Percentiles rank a stretch among this genome's conserved stretches.
phyloP scores from a whole-genome alignment of 1,139 yeast species.

The Candida neerlandica region DNA sequence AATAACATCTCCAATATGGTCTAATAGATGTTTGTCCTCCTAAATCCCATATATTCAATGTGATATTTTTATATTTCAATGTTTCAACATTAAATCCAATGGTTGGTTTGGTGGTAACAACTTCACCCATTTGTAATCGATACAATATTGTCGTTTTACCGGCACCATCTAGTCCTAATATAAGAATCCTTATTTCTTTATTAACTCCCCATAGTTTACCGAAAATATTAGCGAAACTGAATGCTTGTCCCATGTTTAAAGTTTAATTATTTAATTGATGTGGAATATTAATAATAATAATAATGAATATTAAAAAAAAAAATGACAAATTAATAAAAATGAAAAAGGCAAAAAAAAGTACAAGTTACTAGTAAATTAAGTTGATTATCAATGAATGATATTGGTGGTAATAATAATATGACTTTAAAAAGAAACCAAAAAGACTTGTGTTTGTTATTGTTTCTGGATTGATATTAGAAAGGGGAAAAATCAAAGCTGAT shows the following conservation, averaged over 20 bases:
- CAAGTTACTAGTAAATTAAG: neutral
- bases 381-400: too few relatives aligned
- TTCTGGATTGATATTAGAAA: too few relatives aligned
- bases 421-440: too few relatives aligned
- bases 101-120: slow-evolving; percentile 91
- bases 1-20: slow-evolving; percentile 98
- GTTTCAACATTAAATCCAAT: slow-evolving; percentile 98
- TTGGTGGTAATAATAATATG: too few relatives aligned
- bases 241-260: slow-evolving; percentile 72
- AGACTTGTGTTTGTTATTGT: too few relatives aligned
- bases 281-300: neutral
- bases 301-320: neutral
- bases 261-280: neutral
- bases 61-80: slow-evolving; percentile 82
- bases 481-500: neutral
- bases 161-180: slow-evolving; percentile 95
- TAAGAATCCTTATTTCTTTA: slow-evolving; percentile 88
- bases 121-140: slow-evolving; percentile 91
- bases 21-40: slow-evolving; percentile 98
- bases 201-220: slow-evolving; percentile 86
- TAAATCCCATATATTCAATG: slow-evolving; percentile 86
- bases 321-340: neutral
- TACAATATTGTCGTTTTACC: slow-evolving; percentile 96
- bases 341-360: neutral
- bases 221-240: slow-evolving; percentile 75